Evolutionary conservation across 2,329 filamentous ascomycete genomes (phyloP).

Genomic region (Diaporthe ilicicola): DNA sequence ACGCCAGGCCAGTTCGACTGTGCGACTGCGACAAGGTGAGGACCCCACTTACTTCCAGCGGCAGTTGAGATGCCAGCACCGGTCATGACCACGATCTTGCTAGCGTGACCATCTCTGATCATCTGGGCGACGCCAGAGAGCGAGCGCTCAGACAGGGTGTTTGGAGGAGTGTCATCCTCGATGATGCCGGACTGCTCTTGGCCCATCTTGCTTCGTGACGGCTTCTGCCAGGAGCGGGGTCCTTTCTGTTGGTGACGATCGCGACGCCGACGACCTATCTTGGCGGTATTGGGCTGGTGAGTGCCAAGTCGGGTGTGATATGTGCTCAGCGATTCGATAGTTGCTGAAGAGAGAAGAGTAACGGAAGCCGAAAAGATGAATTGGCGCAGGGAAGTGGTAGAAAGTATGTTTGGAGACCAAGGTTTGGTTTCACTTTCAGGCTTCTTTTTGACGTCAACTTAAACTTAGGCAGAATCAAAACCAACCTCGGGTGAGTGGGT

Average conservation of each 20-base stretch:
- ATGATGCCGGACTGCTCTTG: constrained; percentile 79
- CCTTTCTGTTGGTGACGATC: constrained; percentile 45
- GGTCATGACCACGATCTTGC: constrained; percentile 85
- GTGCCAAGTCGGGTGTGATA: background rate
- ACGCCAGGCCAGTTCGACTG: background rate
- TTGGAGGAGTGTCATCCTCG: constrained; percentile 69
- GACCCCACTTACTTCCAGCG: constrained; percentile 62
- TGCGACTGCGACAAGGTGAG: background rate
- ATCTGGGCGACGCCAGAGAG: constrained; percentile 81
- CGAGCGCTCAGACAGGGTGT: constrained; percentile 72
- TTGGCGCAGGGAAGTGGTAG: background rate
- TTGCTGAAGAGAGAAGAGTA: background rate
- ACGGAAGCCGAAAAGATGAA: background rate
- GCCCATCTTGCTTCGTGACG: constrained; percentile 72
- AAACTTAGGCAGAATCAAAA: background rate
- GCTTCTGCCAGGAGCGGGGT: constrained; percentile 34
- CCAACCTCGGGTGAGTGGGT: background rate
- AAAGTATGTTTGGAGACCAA: background rate
- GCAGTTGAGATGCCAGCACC: constrained; percentile 88
- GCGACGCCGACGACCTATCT: constrained; percentile 51
- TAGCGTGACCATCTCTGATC: constrained; percentile 74
- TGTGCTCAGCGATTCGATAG: background rate
- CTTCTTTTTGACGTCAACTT: constrained; percentile 1
- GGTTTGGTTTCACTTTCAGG: background rate
- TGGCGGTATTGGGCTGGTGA: constrained; percentile 37